phyloP scores from a whole-genome alignment of 2,329 filamentous ascomycete genomes.

The Arthroderma sp. region DNA sequence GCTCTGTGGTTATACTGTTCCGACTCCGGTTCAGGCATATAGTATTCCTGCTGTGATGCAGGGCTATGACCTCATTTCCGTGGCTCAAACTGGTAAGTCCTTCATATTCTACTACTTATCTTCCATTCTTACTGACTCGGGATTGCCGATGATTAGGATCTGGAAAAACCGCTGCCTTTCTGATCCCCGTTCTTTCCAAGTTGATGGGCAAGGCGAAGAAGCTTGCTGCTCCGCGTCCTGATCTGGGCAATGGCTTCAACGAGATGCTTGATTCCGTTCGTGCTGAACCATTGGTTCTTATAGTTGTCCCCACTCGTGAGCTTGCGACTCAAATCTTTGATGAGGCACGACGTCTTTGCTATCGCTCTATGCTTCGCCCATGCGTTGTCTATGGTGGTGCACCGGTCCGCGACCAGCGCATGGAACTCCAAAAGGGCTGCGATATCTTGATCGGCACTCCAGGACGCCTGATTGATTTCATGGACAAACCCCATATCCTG shows the following conservation, averaged over 20 bases:
- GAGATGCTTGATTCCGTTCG: constrained; percentile 41
- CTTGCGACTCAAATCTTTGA: constrained; percentile 90
- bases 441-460: constrained; percentile 82
- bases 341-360: constrained; percentile 82
- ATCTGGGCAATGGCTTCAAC: constrained; percentile 42
- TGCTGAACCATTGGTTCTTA: constrained; percentile 76
- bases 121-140: constrained; percentile 69
- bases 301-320: constrained; percentile 80
- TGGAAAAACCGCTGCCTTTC: constrained; percentile 87
- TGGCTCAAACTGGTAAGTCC: constrained; percentile 77
- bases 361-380: constrained; percentile 86
- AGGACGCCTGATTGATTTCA: constrained; percentile 74
- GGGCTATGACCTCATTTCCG: constrained; percentile 70
- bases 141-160: constrained; percentile 49
- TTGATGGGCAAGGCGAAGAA: constrained; percentile 94
- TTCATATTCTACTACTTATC: neutral
- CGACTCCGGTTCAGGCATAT: constrained; percentile 81
- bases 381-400: constrained; percentile 81
- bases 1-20: constrained; percentile 54
- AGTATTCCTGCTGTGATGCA: constrained; percentile 65
- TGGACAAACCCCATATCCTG: constrained; percentile 47
- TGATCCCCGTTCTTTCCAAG: constrained; percentile 77
- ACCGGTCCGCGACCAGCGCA: constrained; percentile 54
- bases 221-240: constrained; percentile 64
- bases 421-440: constrained; percentile 68